Percentiles rank a stretch among this genome's conserved stretches.
These are phyloP conservation scores for Orychophragmus violaceus DNA, from an alignment of 345 rosid species.

Conservation along the genomic window DNA sequence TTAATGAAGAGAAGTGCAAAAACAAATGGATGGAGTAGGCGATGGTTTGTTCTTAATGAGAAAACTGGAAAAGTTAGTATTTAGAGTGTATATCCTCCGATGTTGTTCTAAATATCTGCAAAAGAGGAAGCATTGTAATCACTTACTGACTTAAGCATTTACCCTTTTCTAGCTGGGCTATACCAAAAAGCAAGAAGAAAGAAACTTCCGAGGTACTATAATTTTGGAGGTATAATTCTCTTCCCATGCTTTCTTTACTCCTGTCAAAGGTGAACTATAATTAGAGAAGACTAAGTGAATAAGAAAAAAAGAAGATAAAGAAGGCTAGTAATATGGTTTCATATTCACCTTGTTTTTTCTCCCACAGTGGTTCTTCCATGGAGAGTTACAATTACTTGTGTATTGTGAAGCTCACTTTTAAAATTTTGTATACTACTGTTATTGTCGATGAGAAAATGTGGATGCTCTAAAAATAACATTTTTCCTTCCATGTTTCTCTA, in stretches of 20 bases:
- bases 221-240: constrained; percentile 71
- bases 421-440: not conserved
- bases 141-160: constrained; percentile 3
- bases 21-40: constrained; percentile 83
- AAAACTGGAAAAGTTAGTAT: constrained; percentile 88
- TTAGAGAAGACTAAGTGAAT: not conserved
- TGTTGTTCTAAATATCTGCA: constrained; percentile 12
- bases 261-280: not conserved
- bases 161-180: constrained; percentile 75
- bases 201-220: constrained; percentile 88
- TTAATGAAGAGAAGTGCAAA: constrained; percentile 90
- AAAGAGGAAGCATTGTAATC: not conserved
- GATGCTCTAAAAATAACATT: not conserved
- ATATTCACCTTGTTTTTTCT: not conserved
- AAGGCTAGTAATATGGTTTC: not conserved
- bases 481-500: not conserved
- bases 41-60: constrained; percentile 97
- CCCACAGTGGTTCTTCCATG: not conserved
- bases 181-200: constrained; percentile 93
- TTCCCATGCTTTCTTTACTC: constrained; percentile 1
- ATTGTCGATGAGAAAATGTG: not conserved
- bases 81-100: not conserved
- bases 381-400: not conserved
- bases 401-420: constrained; percentile 3
- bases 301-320: not conserved